Conservation (phyloP, 257 asterid genomes). For the Craterostigma plantagineum region DNA sequence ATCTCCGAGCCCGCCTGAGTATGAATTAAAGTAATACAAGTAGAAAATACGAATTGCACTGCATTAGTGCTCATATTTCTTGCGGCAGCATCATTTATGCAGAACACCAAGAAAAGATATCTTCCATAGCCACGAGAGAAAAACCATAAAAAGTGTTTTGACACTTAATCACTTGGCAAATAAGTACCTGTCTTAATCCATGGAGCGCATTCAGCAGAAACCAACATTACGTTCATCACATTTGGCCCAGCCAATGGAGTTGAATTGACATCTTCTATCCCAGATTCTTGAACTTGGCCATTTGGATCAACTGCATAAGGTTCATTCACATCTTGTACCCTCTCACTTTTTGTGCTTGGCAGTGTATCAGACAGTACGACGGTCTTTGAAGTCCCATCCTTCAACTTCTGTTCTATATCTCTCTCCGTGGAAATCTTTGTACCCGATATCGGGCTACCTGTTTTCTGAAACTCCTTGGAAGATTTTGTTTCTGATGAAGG, state of each 20-base stretch:
- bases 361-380: constrained; percentile 18
- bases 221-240: constrained; percentile 76
- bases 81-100: not conserved
- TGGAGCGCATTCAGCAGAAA: constrained; percentile 88
- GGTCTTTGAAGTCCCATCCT: constrained; percentile 10
- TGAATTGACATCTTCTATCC: constrained; percentile 30
- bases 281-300: constrained; percentile 19
- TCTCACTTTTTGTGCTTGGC: constrained; percentile 14
- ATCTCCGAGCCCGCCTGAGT: constrained; percentile 96
- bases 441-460: constrained; percentile 9
- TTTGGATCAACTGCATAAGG: constrained; percentile 17
- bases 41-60: not conserved
- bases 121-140: constrained; percentile 1
- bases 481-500: constrained; percentile 12
- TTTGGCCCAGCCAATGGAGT: constrained; percentile 87
- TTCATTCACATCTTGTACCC: constrained; percentile 15
- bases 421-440: constrained; percentile 13
- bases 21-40: not conserved
- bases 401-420: constrained; percentile 10
- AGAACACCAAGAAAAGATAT: constrained; percentile 2
- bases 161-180: constrained; percentile 3
- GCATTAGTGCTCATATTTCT: not conserved
- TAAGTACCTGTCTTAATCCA: constrained; percentile 82
- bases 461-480: constrained; percentile 8
- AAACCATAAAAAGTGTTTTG: constrained; percentile 6